These are phyloP conservation scores for Cardamine occulta DNA, from an alignment of 345 rosid species.

Conservation along the genomic window DNA sequence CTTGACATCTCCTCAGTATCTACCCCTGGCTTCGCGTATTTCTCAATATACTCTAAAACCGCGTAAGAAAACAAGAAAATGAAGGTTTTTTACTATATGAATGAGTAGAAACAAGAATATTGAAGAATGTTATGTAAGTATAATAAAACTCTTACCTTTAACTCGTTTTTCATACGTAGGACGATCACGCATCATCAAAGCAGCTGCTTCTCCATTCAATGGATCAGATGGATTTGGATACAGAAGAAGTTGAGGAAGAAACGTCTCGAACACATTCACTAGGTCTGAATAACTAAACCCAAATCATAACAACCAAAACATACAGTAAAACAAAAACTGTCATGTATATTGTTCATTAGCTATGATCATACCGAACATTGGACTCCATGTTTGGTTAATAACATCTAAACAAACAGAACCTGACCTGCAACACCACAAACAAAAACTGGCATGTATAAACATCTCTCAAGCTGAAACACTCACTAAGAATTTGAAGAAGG, in stretches of 20 bases:
- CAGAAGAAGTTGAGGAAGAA: constrained; percentile 97
- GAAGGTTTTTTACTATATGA: neutral
- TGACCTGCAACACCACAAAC: constrained; percentile 60
- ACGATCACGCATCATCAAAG: constrained; percentile 90
- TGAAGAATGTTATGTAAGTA: neutral
- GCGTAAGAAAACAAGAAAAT: neutral
- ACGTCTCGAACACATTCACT: constrained; percentile 93
- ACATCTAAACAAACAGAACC: constrained; percentile 98
- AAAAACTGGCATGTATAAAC: neutral
- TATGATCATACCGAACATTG: constrained; percentile 79
- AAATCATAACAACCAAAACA: neutral
- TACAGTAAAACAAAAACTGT: neutral
- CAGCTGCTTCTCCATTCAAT: constrained; percentile 97
- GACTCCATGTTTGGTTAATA: constrained; percentile 96
- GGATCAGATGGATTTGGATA: constrained; percentile 98
- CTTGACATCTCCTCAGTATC: constrained; percentile 64
- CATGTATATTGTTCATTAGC: neutral
- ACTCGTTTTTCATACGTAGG: constrained; percentile 74
- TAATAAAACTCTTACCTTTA: constrained; percentile 57
- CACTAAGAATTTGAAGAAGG: neutral
- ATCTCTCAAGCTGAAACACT: neutral
- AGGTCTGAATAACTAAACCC: constrained; percentile 56
- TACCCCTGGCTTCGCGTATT: constrained; percentile 82
- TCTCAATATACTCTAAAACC: constrained; percentile 74
- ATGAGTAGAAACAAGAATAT: neutral